These are phyloP conservation scores for Starmerella asiatica DNA, from an alignment of 805 yeast species.

Conservation along the genomic window DNA sequence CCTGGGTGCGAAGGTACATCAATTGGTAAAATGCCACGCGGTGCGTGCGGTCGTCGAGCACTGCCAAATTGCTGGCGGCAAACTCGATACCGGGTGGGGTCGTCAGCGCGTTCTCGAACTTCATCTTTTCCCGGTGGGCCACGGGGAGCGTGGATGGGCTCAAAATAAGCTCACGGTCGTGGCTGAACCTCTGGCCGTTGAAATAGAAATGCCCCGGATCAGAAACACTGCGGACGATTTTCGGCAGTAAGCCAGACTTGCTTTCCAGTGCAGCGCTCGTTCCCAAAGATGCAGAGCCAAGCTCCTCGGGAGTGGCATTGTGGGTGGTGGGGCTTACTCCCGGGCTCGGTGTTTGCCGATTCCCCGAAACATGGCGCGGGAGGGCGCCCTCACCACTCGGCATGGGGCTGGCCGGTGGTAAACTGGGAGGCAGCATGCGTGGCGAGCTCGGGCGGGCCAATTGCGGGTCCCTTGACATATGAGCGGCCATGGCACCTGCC, in stretches of 20 bases:
- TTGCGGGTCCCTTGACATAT: not conserved
- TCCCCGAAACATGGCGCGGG: not conserved
- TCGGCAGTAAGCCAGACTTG: constrained; percentile 7
- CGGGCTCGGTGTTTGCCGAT: not conserved
- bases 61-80: not conserved
- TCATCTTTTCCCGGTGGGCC: constrained; percentile 1
- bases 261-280: not conserved
- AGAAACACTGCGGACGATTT: constrained; percentile 7
- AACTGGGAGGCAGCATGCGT: not conserved
- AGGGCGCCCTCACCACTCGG: not conserved
- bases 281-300: no score
- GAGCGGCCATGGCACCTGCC: not conserved
- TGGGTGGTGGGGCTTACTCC: not conserved
- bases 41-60: constrained; percentile 7
- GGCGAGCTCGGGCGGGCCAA: no score
- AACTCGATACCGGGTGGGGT: constrained; percentile 2
- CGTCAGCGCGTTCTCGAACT: constrained; percentile 3
- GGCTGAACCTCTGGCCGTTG: constrained; percentile 9
- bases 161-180: constrained; percentile 3
- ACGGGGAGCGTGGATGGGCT: constrained; percentile 4
- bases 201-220: constrained; percentile 6
- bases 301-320: not conserved
- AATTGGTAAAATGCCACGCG: constrained; percentile 16
- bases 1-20: constrained; percentile 12
- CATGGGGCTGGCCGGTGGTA: constrained; percentile 2